Evolutionary conservation across 1,284 basidiomycete species (phyloP).

Genomic region (Dichomitus squalens): DNA sequence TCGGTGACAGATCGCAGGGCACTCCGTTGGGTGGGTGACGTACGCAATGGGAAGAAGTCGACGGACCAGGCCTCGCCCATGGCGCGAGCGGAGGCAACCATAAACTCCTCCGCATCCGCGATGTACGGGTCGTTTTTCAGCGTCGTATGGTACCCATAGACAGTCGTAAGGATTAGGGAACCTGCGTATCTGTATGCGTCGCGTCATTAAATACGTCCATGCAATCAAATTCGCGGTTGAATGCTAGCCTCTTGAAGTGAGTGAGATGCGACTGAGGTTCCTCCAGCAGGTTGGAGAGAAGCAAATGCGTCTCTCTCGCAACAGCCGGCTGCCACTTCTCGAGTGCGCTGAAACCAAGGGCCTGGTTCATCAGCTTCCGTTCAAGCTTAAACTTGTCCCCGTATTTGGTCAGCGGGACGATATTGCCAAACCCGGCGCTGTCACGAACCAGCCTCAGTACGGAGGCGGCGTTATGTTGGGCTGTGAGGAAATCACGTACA

Average conservation of each 20-base stretch:
- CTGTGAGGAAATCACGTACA: background rate
- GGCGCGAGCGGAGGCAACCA: background rate
- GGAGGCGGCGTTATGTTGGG: background rate
- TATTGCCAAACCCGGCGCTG: slow-evolving; percentile 7
- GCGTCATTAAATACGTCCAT: background rate
- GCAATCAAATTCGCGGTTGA: background rate
- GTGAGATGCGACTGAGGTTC: background rate
- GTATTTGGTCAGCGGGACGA: slow-evolving; percentile 9
- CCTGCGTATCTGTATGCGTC: slow-evolving; percentile 3
- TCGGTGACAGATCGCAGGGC: background rate
- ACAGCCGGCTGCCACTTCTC: slow-evolving; percentile 11
- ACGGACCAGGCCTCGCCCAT: slow-evolving; percentile 12
- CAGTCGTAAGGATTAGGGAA: slow-evolving; percentile 8
- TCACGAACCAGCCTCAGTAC: background rate
- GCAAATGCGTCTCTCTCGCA: background rate
- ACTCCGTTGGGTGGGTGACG: background rate
- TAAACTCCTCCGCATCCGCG: slow-evolving; percentile 13
- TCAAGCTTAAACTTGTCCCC: slow-evolving; percentile 11
- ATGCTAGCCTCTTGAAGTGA: background rate
- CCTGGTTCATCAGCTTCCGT: slow-evolving; percentile 10
- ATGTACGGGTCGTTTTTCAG: slow-evolving; percentile 11
- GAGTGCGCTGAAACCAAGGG: slow-evolving; percentile 7
- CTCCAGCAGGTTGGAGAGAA: background rate
- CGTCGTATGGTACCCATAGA: slow-evolving; percentile 12
- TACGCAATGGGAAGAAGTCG: slow-evolving; percentile 15